Conservation (phyloP, 2,329 filamentous ascomycete genomes). For the Plenodomus lindquistii region DNA sequence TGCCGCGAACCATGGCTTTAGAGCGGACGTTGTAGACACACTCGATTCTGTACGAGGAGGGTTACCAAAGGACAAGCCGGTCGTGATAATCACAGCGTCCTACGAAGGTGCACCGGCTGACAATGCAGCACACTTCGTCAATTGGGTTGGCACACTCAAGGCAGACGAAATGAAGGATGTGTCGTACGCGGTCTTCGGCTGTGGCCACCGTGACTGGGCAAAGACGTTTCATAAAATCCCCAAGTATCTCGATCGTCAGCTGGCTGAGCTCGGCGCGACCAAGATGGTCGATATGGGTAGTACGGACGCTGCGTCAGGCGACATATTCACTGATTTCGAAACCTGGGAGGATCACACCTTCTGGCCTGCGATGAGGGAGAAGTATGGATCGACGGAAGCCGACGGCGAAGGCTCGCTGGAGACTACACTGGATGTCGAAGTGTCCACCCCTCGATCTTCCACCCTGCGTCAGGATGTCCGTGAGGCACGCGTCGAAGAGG, state of each 20-base stretch:
- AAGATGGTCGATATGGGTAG: constrained; percentile 37
- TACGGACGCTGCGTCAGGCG: constrained; percentile 43
- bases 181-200: constrained; percentile 48
- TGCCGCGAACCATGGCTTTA: constrained; percentile 43
- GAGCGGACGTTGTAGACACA: constrained; percentile 37
- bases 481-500: constrained; percentile 41
- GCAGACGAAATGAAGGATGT: constrained; percentile 36
- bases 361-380: constrained; percentile 42
- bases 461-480: constrained; percentile 43
- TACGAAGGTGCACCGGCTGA: constrained; percentile 51
- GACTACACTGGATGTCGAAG: constrained; percentile 34
- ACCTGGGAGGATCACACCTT: constrained; percentile 45
- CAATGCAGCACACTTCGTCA: constrained; percentile 48
- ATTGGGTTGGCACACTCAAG: constrained; percentile 42
- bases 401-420: constrained; percentile 30
- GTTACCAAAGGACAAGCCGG: constrained; percentile 41
- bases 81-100: constrained; percentile 46
- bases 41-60: constrained; percentile 42
- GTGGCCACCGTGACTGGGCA: constrained; percentile 49
- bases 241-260: constrained; percentile 37
- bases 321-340: constrained; percentile 49
- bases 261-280: constrained; percentile 38
- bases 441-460: constrained; percentile 40
- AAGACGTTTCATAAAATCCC: constrained; percentile 49
- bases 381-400: constrained; percentile 32